Conservation (phyloP, 768 basidiomycete genomes). For the Lentinula lateritia region DNA sequence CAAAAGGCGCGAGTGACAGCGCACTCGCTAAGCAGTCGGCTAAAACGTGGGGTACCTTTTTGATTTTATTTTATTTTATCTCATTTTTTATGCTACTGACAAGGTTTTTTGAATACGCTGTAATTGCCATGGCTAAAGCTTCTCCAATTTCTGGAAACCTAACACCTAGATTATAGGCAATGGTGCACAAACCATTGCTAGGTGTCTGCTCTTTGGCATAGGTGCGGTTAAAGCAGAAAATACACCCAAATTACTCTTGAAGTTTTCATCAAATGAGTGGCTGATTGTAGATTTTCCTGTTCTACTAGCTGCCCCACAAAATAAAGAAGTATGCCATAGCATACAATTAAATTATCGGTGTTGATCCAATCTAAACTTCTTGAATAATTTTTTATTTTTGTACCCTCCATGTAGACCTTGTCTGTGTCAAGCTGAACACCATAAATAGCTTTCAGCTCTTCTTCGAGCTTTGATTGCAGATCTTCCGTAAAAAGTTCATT, state of each 20-base stretch:
- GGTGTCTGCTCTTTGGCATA: not conserved
- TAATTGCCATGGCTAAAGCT: not conserved
- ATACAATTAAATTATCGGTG: not conserved
- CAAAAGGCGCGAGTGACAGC: no score
- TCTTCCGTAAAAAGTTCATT: no score
- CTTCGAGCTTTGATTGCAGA: no score
- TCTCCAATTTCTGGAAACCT: not conserved
- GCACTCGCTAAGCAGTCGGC: no score
- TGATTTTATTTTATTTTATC: no score
- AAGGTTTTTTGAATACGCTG: no score
- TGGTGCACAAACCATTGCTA: not conserved
- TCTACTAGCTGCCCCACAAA: not conserved
- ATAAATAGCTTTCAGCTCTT: no score
- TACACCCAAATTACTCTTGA: no score
- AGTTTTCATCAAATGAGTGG: no score
- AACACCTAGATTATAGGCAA: not conserved
- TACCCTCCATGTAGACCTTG: not conserved
- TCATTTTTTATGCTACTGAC: no score
- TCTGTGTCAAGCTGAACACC: constrained; percentile 23
- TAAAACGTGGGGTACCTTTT: no score
- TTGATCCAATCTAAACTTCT: not conserved
- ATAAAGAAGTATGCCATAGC: not conserved
- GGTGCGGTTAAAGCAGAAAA: not conserved
- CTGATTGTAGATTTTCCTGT: constrained; percentile 1
- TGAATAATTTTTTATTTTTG: not conserved